Evolutionary conservation across 2,329 filamentous ascomycete genomes (phyloP).

Genomic region (Colletotrichum tropicicola): DNA sequence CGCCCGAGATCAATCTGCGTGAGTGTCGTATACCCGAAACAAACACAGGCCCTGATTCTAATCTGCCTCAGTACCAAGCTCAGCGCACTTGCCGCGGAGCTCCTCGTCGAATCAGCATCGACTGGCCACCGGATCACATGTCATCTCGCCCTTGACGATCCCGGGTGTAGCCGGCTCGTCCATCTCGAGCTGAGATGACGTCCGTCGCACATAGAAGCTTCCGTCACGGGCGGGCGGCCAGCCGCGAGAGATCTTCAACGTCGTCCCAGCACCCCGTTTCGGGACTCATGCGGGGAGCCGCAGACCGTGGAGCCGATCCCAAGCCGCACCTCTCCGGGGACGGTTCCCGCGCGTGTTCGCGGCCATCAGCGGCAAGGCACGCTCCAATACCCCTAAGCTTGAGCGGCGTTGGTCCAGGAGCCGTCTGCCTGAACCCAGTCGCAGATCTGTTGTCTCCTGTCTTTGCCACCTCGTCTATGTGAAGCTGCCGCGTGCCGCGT

Average conservation of each 20-base stretch:
- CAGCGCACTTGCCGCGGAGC: not conserved
- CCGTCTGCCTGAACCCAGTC: not conserved
- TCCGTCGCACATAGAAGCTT: not conserved
- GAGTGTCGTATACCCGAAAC: not conserved
- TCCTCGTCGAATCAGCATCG: not conserved
- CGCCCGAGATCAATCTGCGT: not conserved
- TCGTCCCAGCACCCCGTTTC: not conserved
- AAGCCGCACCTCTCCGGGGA: not conserved
- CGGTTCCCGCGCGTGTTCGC: not conserved
- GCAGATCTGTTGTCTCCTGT: not conserved
- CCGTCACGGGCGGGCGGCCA: not conserved
- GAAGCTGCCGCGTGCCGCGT: not conserved
- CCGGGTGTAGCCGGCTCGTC: not conserved
- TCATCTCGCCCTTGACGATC: too few species aligned
- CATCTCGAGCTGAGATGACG: not conserved
- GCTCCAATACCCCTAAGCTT: not conserved
- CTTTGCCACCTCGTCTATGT: conserved; percentile 3
- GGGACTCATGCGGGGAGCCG: not conserved
- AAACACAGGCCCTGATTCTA: not conserved
- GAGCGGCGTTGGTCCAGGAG: not conserved
- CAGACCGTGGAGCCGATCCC: not conserved
- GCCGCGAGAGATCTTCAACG: not conserved
- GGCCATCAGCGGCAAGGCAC: not conserved
- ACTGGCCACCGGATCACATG: not conserved
- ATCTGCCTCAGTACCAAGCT: not conserved